phyloP scores from a whole-genome alignment of 163 green algal genomes.

The Chlorella variabilis region DNA sequence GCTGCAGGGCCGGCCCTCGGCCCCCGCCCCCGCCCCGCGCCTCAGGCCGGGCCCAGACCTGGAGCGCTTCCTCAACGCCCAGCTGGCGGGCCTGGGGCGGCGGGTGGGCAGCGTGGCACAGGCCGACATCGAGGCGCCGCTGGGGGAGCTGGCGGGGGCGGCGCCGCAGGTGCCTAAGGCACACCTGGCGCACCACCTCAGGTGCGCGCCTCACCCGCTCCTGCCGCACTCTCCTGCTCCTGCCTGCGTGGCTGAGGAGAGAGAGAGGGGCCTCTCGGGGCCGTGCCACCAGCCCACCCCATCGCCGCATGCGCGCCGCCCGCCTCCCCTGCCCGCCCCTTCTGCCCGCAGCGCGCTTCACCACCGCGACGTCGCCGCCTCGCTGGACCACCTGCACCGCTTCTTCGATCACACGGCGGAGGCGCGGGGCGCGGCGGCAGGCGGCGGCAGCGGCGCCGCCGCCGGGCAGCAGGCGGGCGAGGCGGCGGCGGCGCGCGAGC shows the following conservation, averaged over 20 bases:
- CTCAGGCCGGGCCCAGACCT: constrained; percentile 25
- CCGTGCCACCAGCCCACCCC: neutral
- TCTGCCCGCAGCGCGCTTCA: constrained; percentile 23
- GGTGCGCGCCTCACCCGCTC: neutral
- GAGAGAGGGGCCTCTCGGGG: no score
- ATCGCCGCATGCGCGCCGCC: neutral
- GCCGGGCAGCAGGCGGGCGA: neutral
- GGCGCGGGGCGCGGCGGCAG: neutral
- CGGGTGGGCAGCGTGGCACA: neutral
- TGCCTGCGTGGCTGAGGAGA: no score
- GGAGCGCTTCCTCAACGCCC: constrained; percentile 26
- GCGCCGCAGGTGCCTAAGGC: constrained; percentile 16
- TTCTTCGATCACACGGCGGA: constrained; percentile 49
- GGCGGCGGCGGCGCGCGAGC: neutral
- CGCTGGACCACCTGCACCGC: constrained; percentile 57
- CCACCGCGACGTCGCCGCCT: constrained; percentile 43
- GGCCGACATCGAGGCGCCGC: constrained; percentile 13
- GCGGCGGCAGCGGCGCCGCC: neutral
- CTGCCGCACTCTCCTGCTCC: neutral
- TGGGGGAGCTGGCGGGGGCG: constrained; percentile 20
- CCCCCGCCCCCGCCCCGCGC: no score
- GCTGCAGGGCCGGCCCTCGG: constrained; percentile 24
- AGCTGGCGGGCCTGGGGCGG: constrained; percentile 16
- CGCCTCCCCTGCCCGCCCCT: neutral
- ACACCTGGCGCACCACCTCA: constrained; percentile 26